Base-by-base conservation (phyloP, 2,329 filamentous ascomycete genomes). In the Aspergillus thermomutatus region DNA sequence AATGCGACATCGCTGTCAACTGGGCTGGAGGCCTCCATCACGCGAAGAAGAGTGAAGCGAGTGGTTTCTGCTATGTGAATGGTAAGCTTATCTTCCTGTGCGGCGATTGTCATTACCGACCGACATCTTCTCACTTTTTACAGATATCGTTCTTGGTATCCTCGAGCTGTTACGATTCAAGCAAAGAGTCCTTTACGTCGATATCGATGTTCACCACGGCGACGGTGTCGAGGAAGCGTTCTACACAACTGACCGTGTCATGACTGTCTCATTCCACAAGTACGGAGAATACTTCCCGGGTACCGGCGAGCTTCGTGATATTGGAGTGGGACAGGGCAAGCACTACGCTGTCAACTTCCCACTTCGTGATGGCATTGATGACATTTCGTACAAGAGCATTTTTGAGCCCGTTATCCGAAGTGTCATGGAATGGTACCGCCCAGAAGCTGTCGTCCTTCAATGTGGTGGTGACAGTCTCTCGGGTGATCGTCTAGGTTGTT, bases 11-110 rank as follows among this genome's bases (percentile, higher is more conserved):
- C 57, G 84, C 85, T 10, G 71, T 79, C 55, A 95, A 96, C 66
- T 99, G 94, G 94, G 93, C 92, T 26, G 94, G 94, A 55, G 94
- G 94, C 46, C 84, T 99, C 43, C 94, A 99, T 74, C 94, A 99
- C 70, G 94, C 94, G 41, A 97, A 97, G 75, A 94, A 93, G 73
- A 88, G 89, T 56, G 92, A 96, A 77, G 93, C 94, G 0, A 94
- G 90, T 49, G 94, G 94, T 0, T 99, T 99, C 74, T 99, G 94
- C 77, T 99, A 99, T 75, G 93, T 97, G 78, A 99, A 99, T 74
- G 93, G 74, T 77, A 68, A 58, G 65, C 11, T 23, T 51, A n/a
- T 28, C 11, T 19, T 9, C 37, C 23, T n/a, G 14, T 25, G 19
- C 28, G 34, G 34, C 17, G 37, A n/a, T 21, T n/a, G 27, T 11